Percentiles rank a stretch among this genome's conserved stretches.
Conservation (phyloP, 495 filamentous ascomycete species). For the Aspergillus ostianus region DNA sequence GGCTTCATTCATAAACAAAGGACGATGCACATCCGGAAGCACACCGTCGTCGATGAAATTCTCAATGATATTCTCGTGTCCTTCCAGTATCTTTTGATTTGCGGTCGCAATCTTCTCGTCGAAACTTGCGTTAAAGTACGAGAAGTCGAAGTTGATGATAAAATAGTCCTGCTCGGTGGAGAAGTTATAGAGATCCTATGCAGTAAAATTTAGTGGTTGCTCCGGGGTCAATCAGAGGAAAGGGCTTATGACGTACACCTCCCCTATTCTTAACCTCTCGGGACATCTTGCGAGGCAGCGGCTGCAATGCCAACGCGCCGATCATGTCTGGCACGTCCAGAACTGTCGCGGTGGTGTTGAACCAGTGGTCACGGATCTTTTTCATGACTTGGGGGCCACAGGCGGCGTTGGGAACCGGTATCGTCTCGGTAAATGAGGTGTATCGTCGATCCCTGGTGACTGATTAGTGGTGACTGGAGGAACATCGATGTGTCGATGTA, state of each 20-base stretch:
- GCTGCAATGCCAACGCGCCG: constrained; percentile 56
- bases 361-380: constrained; percentile 52
- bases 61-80: constrained; percentile 30
- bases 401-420: constrained; percentile 46
- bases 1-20: constrained; percentile 61
- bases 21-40: constrained; percentile 51
- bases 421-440: constrained; percentile 57
- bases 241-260: constrained; percentile 29
- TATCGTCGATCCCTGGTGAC: constrained; percentile 44
- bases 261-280: constrained; percentile 46
- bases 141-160: constrained; percentile 57
- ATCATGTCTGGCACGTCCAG: constrained; percentile 47
- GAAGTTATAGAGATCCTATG: constrained; percentile 49
- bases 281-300: constrained; percentile 51
- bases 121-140: constrained; percentile 35
- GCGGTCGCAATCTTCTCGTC: constrained; percentile 52
- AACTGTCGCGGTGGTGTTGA: constrained; percentile 40
- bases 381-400: constrained; percentile 43
- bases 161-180: constrained; percentile 52
- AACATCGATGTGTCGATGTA: no score
- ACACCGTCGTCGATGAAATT: constrained; percentile 43
- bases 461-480: constrained; percentile 9
- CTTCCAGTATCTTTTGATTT: constrained; percentile 40
- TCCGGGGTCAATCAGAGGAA: neutral
- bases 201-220: neutral